Evolutionary conservation across 805 yeast species (phyloP).

Genomic region (Yamadazyma kitorensis): DNA sequence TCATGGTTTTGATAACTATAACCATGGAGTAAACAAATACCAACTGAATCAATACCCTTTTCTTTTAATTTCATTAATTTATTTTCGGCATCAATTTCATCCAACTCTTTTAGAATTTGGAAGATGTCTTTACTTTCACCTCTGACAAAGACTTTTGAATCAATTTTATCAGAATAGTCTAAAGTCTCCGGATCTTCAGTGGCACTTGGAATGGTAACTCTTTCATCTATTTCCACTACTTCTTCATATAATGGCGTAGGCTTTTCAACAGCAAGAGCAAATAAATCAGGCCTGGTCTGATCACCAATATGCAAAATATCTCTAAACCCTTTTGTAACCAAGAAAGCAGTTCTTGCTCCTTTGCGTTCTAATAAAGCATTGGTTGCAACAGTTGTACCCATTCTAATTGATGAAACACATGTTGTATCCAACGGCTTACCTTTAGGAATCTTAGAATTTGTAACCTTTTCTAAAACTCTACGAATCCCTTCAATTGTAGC

Average conservation of each 20-base stretch:
- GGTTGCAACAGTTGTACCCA: constrained; percentile 31
- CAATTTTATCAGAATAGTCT: constrained; percentile 11
- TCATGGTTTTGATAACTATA: constrained; percentile 76
- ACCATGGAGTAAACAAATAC: constrained; percentile 69
- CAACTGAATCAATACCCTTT: constrained; percentile 65
- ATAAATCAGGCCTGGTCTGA: constrained; percentile 20
- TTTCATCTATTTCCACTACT: constrained; percentile 19
- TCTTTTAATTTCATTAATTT: constrained; percentile 44
- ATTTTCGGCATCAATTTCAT: constrained; percentile 39
- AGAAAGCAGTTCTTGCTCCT: constrained; percentile 17
- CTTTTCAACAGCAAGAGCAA: constrained; percentile 15
- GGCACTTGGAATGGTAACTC: constrained; percentile 22
- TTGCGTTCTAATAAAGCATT: constrained; percentile 22
- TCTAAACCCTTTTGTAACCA: constrained; percentile 19
- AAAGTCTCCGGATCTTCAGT: constrained; percentile 41
- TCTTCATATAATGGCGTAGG: constrained; percentile 14
- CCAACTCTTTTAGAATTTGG: constrained; percentile 52
- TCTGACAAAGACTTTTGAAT: constrained; percentile 34
- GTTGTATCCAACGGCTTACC: constrained; percentile 16
- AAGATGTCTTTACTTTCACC: constrained; percentile 72
- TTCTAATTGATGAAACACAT: constrained; percentile 15
- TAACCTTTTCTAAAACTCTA: constrained; percentile 15
- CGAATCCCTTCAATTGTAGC: constrained; percentile 21
- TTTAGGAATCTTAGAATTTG: constrained; percentile 22
- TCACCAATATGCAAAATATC: constrained; percentile 20